Conservation (phyloP, 371 early-diverging fungal species). For the Haplosporangium sp. region DNA sequence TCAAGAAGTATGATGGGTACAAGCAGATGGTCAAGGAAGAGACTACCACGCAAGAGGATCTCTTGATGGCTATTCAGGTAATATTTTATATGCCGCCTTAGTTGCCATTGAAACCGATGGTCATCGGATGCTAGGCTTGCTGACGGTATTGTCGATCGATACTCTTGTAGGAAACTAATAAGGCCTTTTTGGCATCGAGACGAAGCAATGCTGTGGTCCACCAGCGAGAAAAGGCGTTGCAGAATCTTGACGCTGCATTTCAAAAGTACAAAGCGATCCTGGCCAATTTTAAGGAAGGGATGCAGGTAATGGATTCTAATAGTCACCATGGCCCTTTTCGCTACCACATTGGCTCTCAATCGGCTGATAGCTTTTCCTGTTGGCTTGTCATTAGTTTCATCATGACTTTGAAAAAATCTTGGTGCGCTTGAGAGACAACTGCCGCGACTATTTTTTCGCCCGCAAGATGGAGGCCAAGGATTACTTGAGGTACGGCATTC, state of each 20-base stretch:
- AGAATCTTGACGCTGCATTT: slow-evolving; percentile 75
- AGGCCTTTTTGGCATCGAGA: slow-evolving; percentile 68
- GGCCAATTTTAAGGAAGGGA: slow-evolving; percentile 75
- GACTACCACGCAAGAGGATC: slow-evolving; percentile 69
- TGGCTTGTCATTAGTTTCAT: slow-evolving; percentile 67
- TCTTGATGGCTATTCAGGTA: slow-evolving; percentile 69
- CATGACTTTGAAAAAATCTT: slow-evolving; percentile 73
- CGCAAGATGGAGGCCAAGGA: slow-evolving; percentile 78
- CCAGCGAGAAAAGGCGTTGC: slow-evolving; percentile 74
- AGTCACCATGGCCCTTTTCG: not conserved
- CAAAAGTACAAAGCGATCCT: slow-evolving; percentile 74
- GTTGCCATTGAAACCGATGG: too few species aligned
- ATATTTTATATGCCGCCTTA: not conserved
- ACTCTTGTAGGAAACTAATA: slow-evolving; percentile 65
- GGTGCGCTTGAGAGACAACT: slow-evolving; percentile 67
- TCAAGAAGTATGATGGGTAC: slow-evolving; percentile 76
- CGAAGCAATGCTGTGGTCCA: slow-evolving; percentile 61
- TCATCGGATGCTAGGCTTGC: too few species aligned
- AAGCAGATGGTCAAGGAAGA: slow-evolving; percentile 66
- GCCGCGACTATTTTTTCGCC: slow-evolving; percentile 76
- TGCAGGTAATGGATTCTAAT: slow-evolving; percentile 26
- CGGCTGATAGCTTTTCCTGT: not conserved
- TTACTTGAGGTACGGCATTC: slow-evolving; percentile 45
- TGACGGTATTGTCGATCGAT: not conserved
- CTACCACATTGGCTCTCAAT: not conserved